Evolutionary conservation across 495 filamentous ascomycete species (phyloP).

Genomic region (Tuber magnatum): DNA sequence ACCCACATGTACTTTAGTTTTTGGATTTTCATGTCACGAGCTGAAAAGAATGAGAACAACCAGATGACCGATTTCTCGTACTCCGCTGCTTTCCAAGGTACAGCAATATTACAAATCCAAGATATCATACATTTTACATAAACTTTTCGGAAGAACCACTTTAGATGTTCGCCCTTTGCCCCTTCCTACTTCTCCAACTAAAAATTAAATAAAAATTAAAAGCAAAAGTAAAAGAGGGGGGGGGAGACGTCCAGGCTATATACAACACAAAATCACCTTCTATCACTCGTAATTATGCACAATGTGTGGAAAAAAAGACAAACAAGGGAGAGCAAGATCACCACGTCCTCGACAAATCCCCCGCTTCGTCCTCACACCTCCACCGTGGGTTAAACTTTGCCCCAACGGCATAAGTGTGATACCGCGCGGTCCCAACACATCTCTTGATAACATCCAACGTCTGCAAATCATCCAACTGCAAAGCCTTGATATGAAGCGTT

Average conservation of each 20-base stretch:
- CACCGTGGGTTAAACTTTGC: neutral
- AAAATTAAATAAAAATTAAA: no score
- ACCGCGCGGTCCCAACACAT: conserved; percentile 11
- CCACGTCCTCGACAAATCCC: neutral
- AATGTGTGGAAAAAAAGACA: neutral
- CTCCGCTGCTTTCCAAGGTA: neutral
- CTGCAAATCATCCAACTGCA: conserved; percentile 30
- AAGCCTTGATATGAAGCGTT: conserved; percentile 29
- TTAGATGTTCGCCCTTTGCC: neutral
- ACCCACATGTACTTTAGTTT: neutral
- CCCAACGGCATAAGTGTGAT: conserved; percentile 2
- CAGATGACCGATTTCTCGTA: neutral
- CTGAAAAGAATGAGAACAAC: neutral
- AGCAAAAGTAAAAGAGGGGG: neutral
- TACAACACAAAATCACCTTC: neutral
- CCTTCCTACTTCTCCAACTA: neutral
- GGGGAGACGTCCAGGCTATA: neutral
- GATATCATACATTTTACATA: neutral
- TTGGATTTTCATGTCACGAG: neutral
- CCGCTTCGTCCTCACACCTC: neutral
- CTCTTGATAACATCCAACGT: conserved; percentile 20
- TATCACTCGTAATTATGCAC: neutral
- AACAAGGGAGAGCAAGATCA: neutral
- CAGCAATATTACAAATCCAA: neutral
- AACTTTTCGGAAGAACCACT: neutral